Evolutionary conservation across 805 yeast genomes (phyloP).

Genomic region (Barnettozyma vustinii): DNA sequence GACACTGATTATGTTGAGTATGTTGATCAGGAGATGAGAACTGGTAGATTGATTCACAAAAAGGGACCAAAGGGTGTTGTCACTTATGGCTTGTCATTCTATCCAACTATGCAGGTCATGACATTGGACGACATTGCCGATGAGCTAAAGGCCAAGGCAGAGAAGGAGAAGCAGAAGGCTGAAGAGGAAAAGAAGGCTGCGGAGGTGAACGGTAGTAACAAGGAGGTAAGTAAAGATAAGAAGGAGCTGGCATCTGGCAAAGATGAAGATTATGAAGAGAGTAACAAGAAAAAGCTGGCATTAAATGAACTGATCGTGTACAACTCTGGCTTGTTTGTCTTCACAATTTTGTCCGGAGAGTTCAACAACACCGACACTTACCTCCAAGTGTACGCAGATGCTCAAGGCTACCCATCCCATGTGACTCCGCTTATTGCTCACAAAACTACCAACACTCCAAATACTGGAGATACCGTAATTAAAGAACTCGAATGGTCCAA

Average conservation of each 20-base stretch:
- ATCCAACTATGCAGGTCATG: slow-evolving; percentile 76
- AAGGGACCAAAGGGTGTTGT: slow-evolving; percentile 83
- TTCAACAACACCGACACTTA: slow-evolving; percentile 51
- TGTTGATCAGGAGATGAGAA: slow-evolving; percentile 49
- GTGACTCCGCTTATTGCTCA: slow-evolving; percentile 44
- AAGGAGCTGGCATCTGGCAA: slow-evolving; percentile 33
- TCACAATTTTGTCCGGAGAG: slow-evolving; percentile 56
- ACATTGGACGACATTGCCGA: slow-evolving; percentile 68
- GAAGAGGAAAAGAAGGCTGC: slow-evolving; percentile 30
- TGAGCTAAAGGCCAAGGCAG: slow-evolving; percentile 37
- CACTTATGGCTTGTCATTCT: slow-evolving; percentile 71
- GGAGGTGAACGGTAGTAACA: slow-evolving; percentile 14
- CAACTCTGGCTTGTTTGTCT: slow-evolving; percentile 73
- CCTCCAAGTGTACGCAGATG: slow-evolving; percentile 75
- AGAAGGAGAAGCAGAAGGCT: slow-evolving; percentile 14
- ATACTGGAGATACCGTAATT: slow-evolving; percentile 69
- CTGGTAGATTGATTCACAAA: slow-evolving; percentile 60
- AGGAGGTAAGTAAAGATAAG: slow-evolving; percentile 14
- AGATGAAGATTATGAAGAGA: slow-evolving; percentile 30
- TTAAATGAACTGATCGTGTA: slow-evolving; percentile 52
- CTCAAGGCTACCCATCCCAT: slow-evolving; percentile 59
- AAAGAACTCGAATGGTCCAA: slow-evolving; percentile 75
- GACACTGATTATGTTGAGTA: slow-evolving; percentile 59
- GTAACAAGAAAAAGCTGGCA: slow-evolving; percentile 44
- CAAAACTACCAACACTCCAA: slow-evolving; percentile 32